A percentile compares a stretch with the other conserved stretches of the same genome.
phyloP scores from a whole-genome alignment of 768 basidiomycete species.

The Boletus eberwhitei region DNA sequence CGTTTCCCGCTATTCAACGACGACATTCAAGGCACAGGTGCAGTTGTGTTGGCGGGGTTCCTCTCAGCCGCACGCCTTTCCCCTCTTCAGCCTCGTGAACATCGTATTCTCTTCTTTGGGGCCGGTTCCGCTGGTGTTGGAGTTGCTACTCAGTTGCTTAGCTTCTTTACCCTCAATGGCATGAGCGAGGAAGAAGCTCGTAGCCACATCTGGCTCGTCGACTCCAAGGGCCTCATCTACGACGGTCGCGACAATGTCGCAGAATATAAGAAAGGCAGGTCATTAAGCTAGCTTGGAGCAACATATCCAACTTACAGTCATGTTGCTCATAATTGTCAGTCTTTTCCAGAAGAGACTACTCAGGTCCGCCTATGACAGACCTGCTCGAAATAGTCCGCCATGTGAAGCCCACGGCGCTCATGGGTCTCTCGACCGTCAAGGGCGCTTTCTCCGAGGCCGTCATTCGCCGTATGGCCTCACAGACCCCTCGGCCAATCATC shows the following conservation, averaged over 20 bases:
- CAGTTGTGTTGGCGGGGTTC: slow-evolving; percentile 88
- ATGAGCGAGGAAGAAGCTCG: slow-evolving; percentile 75
- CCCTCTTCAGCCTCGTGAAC: slow-evolving; percentile 60
- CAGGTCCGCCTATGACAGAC: slow-evolving; percentile 68
- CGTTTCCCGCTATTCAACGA: slow-evolving; percentile 85
- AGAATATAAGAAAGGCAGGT: slow-evolving; percentile 78
- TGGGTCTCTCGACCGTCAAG: slow-evolving; percentile 87
- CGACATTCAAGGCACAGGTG: slow-evolving; percentile 89
- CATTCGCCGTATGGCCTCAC: slow-evolving; percentile 70
- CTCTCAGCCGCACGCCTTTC: slow-evolving; percentile 81
- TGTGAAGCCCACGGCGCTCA: slow-evolving; percentile 83
- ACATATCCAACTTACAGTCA: neutral
- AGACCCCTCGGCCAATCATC: slow-evolving; percentile 83
- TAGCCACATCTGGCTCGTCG: slow-evolving; percentile 74
- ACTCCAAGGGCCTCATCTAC: slow-evolving; percentile 84
- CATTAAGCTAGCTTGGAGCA: neutral
- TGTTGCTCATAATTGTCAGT: slow-evolving; percentile 37
- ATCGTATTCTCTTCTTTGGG: slow-evolving; percentile 89
- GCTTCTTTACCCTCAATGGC: slow-evolving; percentile 84
- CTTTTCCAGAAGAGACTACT: slow-evolving; percentile 81
- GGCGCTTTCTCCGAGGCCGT: slow-evolving; percentile 74
- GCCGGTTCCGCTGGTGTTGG: slow-evolving; percentile 92
- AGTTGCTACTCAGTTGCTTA: slow-evolving; percentile 83
- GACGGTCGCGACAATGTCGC: slow-evolving; percentile 68
- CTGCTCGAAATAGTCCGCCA: slow-evolving; percentile 75